Percentiles rank a stretch among this genome's conserved stretches.
Conservation (phyloP, 306 rosid species). For the Mimosa bimucronata region DNA sequence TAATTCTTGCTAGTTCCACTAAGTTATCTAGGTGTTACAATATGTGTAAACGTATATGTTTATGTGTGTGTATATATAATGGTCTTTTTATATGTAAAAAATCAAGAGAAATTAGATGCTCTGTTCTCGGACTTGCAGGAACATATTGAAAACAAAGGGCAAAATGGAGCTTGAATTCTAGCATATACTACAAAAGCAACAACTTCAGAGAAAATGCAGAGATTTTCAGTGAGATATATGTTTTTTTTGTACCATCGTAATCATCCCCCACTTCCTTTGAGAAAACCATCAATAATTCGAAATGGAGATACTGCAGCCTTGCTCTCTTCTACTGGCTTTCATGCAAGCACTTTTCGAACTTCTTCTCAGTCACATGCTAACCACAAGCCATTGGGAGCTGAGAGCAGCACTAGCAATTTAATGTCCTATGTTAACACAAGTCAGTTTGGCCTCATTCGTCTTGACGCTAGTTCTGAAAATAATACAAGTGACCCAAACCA, state of each 20-base stretch:
- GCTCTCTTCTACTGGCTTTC: constrained; percentile 33
- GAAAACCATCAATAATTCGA: constrained; percentile 21
- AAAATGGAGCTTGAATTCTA: neutral
- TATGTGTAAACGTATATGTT: no score
- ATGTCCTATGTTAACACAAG: neutral
- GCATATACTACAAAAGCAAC: neutral
- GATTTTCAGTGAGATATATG: constrained; percentile 36
- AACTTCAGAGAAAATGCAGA: constrained; percentile 42
- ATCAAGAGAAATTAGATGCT: neutral
- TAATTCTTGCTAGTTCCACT: neutral
- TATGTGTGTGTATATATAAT: no score
- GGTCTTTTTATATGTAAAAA: no score
- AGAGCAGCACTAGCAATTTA: neutral
- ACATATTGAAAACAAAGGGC: neutral
- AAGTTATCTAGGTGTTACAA: neutral
- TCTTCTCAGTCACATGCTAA: constrained; percentile 13
- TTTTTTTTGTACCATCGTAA: constrained; percentile 31
- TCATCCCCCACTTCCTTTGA: constrained; percentile 2
- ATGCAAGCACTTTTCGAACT: constrained; percentile 22
- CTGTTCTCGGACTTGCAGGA: neutral
- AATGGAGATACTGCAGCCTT: constrained; percentile 26
- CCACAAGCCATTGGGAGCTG: constrained; percentile 15
- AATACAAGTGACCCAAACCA: constrained; percentile 29
- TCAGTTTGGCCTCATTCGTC: constrained; percentile 51
- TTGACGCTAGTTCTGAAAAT: constrained; percentile 34